Evolutionary conservation across 371 early-diverging fungal genomes (phyloP).

Genomic region (Mortierella sp.): DNA sequence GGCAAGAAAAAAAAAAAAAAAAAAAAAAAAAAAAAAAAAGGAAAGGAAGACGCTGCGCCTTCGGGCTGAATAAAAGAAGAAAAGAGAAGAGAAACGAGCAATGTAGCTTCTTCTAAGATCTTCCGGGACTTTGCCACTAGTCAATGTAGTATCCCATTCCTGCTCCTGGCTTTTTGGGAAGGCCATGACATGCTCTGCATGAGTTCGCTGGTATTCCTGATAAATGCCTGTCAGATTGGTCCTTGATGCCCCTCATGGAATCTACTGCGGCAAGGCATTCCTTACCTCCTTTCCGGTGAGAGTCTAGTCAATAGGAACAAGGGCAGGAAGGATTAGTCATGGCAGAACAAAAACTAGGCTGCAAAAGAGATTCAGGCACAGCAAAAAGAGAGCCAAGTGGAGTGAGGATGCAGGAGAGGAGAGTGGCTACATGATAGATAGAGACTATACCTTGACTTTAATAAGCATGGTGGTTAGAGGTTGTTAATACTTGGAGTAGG

Average conservation of each 20-base stretch:
- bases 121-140: background rate
- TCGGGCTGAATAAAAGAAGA: background rate
- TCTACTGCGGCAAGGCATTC: background rate
- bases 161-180: background rate
- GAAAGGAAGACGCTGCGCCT: too few relatives aligned
- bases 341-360: background rate
- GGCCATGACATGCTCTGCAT: background rate
- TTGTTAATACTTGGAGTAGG: conserved; percentile 3
- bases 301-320: conserved; percentile 64
- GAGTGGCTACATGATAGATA: background rate
- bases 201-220: too few relatives aligned
- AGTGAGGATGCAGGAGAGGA: background rate
- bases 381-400: too few relatives aligned
- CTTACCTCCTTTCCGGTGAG: conserved; percentile 93
- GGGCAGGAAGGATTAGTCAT: background rate
- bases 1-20: too few relatives aligned
- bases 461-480: conserved; percentile 73
- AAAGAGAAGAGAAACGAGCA: conserved; percentile 1
- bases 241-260: too few relatives aligned
- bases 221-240: too few relatives aligned
- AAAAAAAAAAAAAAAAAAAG: too few relatives aligned
- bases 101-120: background rate
- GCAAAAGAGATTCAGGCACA: too few relatives aligned
- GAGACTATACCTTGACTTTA: conserved; percentile 83
- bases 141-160: background rate